Percentiles rank a stretch among this genome's conserved stretches.
phyloP scores from a whole-genome alignment of 306 rosid species.

The Erythrophleum fordii region DNA sequence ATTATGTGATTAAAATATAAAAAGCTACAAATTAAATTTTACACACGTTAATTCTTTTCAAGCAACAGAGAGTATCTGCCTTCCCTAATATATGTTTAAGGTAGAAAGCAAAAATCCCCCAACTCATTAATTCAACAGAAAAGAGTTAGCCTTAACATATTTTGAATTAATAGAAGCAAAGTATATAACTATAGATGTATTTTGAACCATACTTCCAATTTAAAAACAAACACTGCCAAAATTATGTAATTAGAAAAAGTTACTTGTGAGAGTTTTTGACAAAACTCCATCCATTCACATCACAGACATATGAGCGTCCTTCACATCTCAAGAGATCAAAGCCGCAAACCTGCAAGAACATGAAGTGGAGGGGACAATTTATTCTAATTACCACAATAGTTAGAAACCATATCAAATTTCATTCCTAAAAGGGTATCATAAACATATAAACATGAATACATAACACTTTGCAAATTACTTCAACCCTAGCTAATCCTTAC shows the following conservation, averaged over 20 bases:
- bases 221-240: constrained; percentile 19
- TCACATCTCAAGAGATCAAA: constrained; percentile 96
- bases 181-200: constrained; percentile 1
- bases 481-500: background rate
- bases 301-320: constrained; percentile 96
- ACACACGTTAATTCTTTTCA: background rate
- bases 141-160: constrained; percentile 4
- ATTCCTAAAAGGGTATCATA: constrained; percentile 24
- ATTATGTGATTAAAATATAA: background rate
- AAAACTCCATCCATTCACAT: constrained; percentile 98
- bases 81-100: background rate
- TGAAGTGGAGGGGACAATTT: constrained; percentile 19
- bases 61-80: constrained; percentile 25
- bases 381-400: background rate
- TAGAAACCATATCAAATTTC: background rate
- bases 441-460: background rate
- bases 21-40: background rate
- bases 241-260: constrained; percentile 29
- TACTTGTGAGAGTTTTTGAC: constrained; percentile 98
- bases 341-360: constrained; percentile 84
- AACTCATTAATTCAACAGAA: constrained; percentile 1
- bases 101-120: constrained; percentile 8
- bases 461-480: constrained; percentile 19
- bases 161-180: constrained; percentile 19
- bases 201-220: constrained; percentile 23